Conservation (phyloP, 768 basidiomycete genomes). For the Omphalotus guepiniiformis region DNA sequence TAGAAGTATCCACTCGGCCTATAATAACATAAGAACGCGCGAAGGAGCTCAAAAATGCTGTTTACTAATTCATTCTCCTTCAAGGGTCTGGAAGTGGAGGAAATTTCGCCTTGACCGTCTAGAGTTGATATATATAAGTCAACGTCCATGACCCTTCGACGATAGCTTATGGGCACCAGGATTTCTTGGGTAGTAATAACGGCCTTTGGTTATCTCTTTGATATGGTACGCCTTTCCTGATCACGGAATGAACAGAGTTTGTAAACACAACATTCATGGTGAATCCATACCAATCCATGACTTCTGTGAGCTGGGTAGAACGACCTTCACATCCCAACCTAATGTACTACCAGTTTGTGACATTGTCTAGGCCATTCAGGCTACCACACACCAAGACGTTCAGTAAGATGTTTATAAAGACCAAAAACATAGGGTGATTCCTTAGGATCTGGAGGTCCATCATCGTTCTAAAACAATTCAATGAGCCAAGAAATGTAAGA, state of each 20-base stretch:
- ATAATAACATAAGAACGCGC: not conserved
- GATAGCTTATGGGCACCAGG: constrained; percentile 33
- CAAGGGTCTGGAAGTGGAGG: constrained; percentile 56
- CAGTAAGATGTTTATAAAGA: constrained; percentile 57
- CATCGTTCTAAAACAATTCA: constrained; percentile 81
- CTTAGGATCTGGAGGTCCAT: constrained; percentile 63
- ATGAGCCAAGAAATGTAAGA: no score
- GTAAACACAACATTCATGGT: not conserved
- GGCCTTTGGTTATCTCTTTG: constrained; percentile 63
- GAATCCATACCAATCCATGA: constrained; percentile 74
- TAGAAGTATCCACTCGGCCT: constrained; percentile 87
- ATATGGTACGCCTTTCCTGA: constrained; percentile 80
- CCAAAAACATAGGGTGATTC: constrained; percentile 77
- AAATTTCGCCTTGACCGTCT: constrained; percentile 70
- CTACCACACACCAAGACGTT: constrained; percentile 48
- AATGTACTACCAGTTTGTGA: constrained; percentile 39
- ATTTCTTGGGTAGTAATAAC: constrained; percentile 71
- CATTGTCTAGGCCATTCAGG: not conserved
- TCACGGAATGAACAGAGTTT: not conserved
- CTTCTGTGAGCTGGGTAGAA: constrained; percentile 76
- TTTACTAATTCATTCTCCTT: constrained; percentile 67
- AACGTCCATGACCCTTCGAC: constrained; percentile 2
- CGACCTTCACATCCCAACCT: constrained; percentile 82
- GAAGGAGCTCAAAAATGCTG: not conserved
- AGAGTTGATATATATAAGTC: not conserved